Base-by-base conservation (phyloP, 2,329 filamentous ascomycete species). In the Dactylellina sp. region DNA sequence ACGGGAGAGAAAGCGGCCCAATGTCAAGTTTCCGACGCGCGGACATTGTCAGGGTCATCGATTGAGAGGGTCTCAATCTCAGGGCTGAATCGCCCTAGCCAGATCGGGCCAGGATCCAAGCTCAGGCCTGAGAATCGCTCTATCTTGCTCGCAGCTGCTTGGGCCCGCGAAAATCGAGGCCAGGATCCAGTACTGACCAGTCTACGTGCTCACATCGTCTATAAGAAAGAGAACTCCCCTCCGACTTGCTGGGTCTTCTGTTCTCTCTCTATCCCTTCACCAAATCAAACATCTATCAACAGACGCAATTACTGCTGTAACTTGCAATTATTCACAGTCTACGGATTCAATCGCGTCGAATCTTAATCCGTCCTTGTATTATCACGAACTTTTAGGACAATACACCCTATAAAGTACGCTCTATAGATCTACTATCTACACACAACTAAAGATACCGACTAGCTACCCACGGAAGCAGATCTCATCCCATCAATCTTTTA, bases 191-290 rank as follows among this genome's bases (percentile, higher is more conserved):
- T n/a, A n/a, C n/a, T n/a, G n/a, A n/a, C 4, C 16, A 47, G 22
- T 47, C 44, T 6, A 32, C 18, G 22, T 16, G 37, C 1, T 25
- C 16, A 16, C 16, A 16, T 12, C 22, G 32, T 65, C 50, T 65
- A 65, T 65, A 65, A 65, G 62, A 65, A 28, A 65, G 35, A 24
- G 28, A 5, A 37, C 0, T 57, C 20, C 62, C 52, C 50, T 65
- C 62, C 28, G 42, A 5, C 20, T 28, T 39, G 16, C 53, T 49
- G n/a, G 6, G 25, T 57, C 20, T 47, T 64, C 24, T 49, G n/a
- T 47, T 64, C 24, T 49, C 20, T 65, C 20, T 35, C 49, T 32
- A 24, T 32, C 52, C 53, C 50, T 47, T 56, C 61, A 64, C 56
- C 39, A 20, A 9, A 57, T 37, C 56, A 7, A 32, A 57, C 12